Conservation (phyloP, 768 basidiomycete genomes). For the Tulasnella sp. region DNA sequence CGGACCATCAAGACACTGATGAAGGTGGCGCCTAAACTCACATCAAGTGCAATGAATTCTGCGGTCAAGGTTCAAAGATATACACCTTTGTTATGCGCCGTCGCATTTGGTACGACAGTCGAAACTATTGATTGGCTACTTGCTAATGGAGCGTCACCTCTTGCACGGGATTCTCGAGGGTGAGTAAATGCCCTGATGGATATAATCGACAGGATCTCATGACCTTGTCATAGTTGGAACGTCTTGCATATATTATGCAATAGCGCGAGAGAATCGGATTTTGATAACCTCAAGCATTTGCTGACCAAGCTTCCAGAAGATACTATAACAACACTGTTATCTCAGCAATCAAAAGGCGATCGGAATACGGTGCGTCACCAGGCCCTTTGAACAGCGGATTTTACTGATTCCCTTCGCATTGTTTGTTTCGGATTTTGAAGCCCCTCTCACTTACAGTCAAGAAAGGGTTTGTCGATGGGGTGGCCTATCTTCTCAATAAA, state of each 20-base stretch:
- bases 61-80: slow-evolving; percentile 29
- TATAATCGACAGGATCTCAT: not conserved
- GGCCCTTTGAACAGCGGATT: not conserved
- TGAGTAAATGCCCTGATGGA: slow-evolving; percentile 24
- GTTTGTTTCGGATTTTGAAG: too few species aligned
- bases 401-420: not conserved
- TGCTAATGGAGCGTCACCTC: slow-evolving; percentile 33
- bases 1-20: slow-evolving; percentile 34
- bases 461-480: slow-evolving; percentile 22
- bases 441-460: slow-evolving; percentile 32
- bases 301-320: slow-evolving; percentile 41
- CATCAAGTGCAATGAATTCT: slow-evolving; percentile 32
- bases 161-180: slow-evolving; percentile 35
- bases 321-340: slow-evolving; percentile 32
- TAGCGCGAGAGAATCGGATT: slow-evolving; percentile 19
- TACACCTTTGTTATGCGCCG: slow-evolving; percentile 32
- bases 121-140: slow-evolving; percentile 40
- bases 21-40: slow-evolving; percentile 31
- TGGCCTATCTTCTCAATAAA: slow-evolving; percentile 24
- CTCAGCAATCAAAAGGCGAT: slow-evolving; percentile 34
- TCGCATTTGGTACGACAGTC: slow-evolving; percentile 22
- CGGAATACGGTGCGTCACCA: slow-evolving; percentile 35
- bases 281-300: slow-evolving; percentile 33
- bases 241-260: slow-evolving; percentile 39
- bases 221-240: slow-evolving; percentile 35